Base-by-base conservation (phyloP, 2,329 filamentous ascomycete species). In the Ramularia collo-cygni region DNA sequence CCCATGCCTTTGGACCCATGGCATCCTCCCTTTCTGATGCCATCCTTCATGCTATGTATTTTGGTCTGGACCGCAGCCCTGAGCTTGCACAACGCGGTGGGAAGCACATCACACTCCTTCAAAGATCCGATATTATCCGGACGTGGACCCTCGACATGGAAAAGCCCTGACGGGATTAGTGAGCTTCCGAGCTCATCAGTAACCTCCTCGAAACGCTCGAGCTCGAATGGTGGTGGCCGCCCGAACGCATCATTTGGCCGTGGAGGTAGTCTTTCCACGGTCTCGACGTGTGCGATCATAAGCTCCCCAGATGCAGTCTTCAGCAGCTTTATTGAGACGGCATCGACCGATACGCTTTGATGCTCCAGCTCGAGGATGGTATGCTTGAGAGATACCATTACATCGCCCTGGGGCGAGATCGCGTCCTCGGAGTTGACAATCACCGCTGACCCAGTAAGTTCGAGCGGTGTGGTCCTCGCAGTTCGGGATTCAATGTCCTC, bases 311-410 rank as follows among this genome's bases (percentile, higher is more conserved):
- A 62, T 3, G 70, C 67, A 1, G 74, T 76, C 65, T 79, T 75
- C 58, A 86, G 67, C 13, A 85, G 65, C 51, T 74, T 75, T 32
- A 85, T 65, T 32, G 74, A 71, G 42, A 86, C 68, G 18, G 64
- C 68, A 31, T 74, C 63, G 39, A 82, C 60, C 43, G 78, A 76
- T 30, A 67, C 64, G 13, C 47, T 46, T 40, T 61, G 51, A 38
- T 69, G 61, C 42, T 75, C 76, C 17, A 83, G 72, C 56, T 79
- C 72, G 43, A 79, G 69, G 45, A 84, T 71, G 48, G 76, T 68
- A 27, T 83, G 62, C 46, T 75, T 68, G 42, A 83, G 54, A 27
- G 66, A 59, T 37, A 81, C 59, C 3, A 80, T 59, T 42, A 74
- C 67, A 30, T 79, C 58, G 38, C 67, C 62, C 45, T 72, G 70